phyloP scores from a whole-genome alignment of 148 eudicot genomes.

The Pharnaceum exiguum region DNA sequence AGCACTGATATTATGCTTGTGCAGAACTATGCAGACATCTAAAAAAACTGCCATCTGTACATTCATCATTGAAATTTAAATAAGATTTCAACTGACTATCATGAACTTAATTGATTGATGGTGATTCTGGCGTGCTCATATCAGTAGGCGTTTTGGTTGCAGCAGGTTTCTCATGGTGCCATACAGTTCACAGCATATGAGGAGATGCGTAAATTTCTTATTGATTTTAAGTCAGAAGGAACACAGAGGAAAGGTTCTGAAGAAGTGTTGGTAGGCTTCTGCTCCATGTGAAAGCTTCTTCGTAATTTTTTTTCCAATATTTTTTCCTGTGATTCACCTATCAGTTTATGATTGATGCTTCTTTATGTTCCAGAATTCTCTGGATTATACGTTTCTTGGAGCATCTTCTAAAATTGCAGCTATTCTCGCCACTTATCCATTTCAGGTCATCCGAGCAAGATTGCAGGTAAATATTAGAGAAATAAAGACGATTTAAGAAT shows the following conservation, averaged over 20 bases:
- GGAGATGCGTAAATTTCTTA: slow-evolving; percentile 67
- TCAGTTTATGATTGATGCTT: slow-evolving; percentile 8
- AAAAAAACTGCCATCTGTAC: no score
- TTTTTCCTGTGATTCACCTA: background rate
- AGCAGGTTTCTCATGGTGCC: slow-evolving; percentile 99
- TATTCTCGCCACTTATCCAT: slow-evolving; percentile 76
- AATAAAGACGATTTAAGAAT: background rate
- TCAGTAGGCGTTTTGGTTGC: slow-evolving; percentile 18
- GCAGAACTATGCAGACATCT: no score
- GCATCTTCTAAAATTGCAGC: slow-evolving; percentile 91
- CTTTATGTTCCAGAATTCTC: slow-evolving; percentile 45
- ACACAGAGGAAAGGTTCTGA: slow-evolving; percentile 23
- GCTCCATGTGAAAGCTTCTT: no score
- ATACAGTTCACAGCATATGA: slow-evolving; percentile 97
- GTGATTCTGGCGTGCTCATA: slow-evolving; percentile 14
- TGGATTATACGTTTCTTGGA: slow-evolving; percentile 82
- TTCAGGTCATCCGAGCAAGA: slow-evolving; percentile 96
- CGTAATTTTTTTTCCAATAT: background rate
- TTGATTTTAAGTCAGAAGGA: slow-evolving; percentile 38
- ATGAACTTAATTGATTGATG: no score
- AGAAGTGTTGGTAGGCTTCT: slow-evolving; percentile 54
- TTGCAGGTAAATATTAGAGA: slow-evolving; percentile 56
- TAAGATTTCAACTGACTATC: no score
- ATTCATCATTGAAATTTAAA: no score
- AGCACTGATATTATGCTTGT: no score